Evolutionary conservation across 2,329 filamentous ascomycete species (phyloP).

Genomic region (Metarhizium rileyi): DNA sequence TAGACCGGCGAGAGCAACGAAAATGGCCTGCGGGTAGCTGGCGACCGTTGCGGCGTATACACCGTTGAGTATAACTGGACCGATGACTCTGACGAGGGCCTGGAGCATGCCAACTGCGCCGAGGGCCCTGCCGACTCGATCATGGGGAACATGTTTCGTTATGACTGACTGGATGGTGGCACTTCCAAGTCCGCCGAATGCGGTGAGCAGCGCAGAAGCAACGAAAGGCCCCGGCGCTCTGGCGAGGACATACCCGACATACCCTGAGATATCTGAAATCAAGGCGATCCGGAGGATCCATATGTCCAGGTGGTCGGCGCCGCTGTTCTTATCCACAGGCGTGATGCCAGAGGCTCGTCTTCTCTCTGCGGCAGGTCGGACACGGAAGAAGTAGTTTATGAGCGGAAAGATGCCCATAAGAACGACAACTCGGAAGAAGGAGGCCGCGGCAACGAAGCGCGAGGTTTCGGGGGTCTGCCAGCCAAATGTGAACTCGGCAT

Average conservation of each 20-base stretch:
- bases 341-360: slow-evolving; percentile 25
- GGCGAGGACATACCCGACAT: slow-evolving; percentile 62
- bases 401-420: slow-evolving; percentile 68
- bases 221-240: slow-evolving; percentile 56
- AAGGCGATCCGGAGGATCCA: slow-evolving; percentile 66
- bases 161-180: slow-evolving; percentile 76
- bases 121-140: slow-evolving; percentile 75
- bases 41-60: slow-evolving; percentile 77
- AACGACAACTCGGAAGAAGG: slow-evolving; percentile 62
- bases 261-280: slow-evolving; percentile 66
- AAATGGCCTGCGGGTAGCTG: slow-evolving; percentile 71
- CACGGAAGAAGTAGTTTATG: slow-evolving; percentile 66
- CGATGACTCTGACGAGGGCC: slow-evolving; percentile 66
- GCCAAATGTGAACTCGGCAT: slow-evolving; percentile 67
- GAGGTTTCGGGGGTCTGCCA: slow-evolving; percentile 79
- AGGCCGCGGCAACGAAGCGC: slow-evolving; percentile 71
- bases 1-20: slow-evolving; percentile 59
- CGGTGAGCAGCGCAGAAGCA: slow-evolving; percentile 59
- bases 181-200: slow-evolving; percentile 74
- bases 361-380: slow-evolving; percentile 35
- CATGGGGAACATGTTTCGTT: slow-evolving; percentile 82
- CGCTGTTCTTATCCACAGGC: slow-evolving; percentile 43
- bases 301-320: slow-evolving; percentile 71
- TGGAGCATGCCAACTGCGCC: slow-evolving; percentile 83
- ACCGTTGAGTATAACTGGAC: slow-evolving; percentile 74